phyloP scores from a whole-genome alignment of 1,139 yeast genomes.

The Williopsis jadinii region DNA sequence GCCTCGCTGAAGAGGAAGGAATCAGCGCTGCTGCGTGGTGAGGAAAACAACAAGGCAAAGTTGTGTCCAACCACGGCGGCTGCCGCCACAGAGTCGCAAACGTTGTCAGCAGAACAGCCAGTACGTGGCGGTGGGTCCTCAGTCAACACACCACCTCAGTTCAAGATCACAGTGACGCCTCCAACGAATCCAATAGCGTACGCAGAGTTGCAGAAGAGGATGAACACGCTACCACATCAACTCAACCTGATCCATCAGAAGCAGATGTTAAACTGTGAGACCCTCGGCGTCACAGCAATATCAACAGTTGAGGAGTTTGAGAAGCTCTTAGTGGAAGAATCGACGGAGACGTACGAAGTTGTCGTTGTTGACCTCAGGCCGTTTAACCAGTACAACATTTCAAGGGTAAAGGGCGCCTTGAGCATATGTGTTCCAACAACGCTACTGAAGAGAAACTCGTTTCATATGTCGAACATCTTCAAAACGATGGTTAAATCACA shows the following conservation, averaged over 20 bases:
- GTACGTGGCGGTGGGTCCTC: too few relatives aligned
- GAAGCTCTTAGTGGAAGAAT: too few relatives aligned
- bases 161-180: conserved; percentile 10
- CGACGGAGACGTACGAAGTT: conserved; percentile 5
- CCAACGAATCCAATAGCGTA: conserved; percentile 4
- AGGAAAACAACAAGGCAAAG: too few relatives aligned
- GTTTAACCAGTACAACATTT: conserved; percentile 44
- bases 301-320: conserved; percentile 6
- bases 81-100: not conserved
- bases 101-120: too few relatives aligned
- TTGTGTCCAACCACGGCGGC: too few relatives aligned
- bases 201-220: conserved; percentile 4
- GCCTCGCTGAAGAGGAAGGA: too few relatives aligned
- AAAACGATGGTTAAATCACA: conserved; percentile 43
- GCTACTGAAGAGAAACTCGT: conserved; percentile 53
- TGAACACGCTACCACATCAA: conserved; percentile 6
- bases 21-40: too few relatives aligned
- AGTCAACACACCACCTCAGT: conserved; percentile 1
- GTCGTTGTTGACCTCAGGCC: conserved; percentile 60
- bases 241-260: conserved; percentile 5
- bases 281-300: conserved; percentile 11
- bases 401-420: conserved; percentile 43
- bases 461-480: conserved; percentile 44
- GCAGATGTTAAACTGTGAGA: conserved; percentile 10
- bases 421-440: conserved; percentile 68